phyloP scores from a whole-genome alignment of 2,329 filamentous ascomycete species.

The Cladophialophora chaetospira region DNA sequence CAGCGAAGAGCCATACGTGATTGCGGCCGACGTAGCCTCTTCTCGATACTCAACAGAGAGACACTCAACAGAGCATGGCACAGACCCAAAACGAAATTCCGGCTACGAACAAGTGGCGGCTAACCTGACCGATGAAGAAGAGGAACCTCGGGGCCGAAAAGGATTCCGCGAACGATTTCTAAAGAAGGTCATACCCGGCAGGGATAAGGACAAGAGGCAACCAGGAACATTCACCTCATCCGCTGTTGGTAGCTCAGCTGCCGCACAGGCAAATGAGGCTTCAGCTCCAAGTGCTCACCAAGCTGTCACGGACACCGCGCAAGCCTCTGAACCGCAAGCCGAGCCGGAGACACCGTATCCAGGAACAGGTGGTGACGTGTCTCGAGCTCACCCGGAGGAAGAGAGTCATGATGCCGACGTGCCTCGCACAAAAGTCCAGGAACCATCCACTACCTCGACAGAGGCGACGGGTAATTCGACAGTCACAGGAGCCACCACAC shows the following conservation, averaged over 20 bases:
- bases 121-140: constrained; percentile 21
- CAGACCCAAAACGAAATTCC: constrained; percentile 22
- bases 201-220: constrained; percentile 23
- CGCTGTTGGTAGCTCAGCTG: constrained; percentile 9
- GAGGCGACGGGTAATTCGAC: constrained; percentile 13
- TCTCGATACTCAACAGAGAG: constrained; percentile 27
- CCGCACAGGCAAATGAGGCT: constrained; percentile 1
- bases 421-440: constrained; percentile 18
- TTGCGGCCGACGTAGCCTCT: constrained; percentile 28
- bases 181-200: constrained; percentile 28
- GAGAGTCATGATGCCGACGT: constrained; percentile 15
- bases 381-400: constrained; percentile 14
- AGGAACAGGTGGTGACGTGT: neutral
- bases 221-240: constrained; percentile 7
- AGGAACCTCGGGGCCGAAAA: constrained; percentile 27
- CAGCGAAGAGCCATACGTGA: constrained; percentile 26
- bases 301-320: neutral
- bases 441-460: constrained; percentile 23
- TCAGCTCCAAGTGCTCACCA: neutral
- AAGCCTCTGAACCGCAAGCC: neutral
- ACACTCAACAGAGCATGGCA: constrained; percentile 20
- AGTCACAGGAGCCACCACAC: constrained; percentile 23
- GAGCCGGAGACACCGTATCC: neutral
- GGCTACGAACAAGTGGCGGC: constrained; percentile 18
- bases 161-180: constrained; percentile 29